These are phyloP conservation scores for Hydnomerulius pinastri DNA, from an alignment of 768 basidiomycete genomes.

Conservation along the genomic window DNA sequence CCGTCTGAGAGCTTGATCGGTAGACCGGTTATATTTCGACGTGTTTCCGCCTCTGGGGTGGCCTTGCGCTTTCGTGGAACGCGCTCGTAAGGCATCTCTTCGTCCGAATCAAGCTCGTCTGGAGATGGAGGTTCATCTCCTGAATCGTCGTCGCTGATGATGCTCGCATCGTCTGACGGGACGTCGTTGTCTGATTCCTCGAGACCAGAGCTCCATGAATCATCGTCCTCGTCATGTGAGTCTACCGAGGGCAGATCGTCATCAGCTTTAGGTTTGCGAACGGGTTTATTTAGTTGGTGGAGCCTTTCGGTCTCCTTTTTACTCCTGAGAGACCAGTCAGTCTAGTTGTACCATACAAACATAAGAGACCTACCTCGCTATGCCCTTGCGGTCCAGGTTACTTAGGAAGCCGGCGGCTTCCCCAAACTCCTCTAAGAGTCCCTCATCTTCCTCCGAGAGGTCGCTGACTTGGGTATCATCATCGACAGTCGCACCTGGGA, in stretches of 20 bases:
- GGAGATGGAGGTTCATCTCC: conserved; percentile 7
- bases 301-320: conserved; percentile 80
- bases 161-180: conserved; percentile 10
- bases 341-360: neutral
- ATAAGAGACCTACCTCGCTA: conserved; percentile 61
- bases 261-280: conserved; percentile 40
- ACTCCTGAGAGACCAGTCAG: conserved; percentile 52
- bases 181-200: conserved; percentile 34
- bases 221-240: conserved; percentile 64
- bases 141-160: conserved; percentile 11
- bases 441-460: conserved; percentile 70
- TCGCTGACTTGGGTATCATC: conserved; percentile 34
- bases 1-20: conserved; percentile 90
- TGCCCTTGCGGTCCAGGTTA: conserved; percentile 73
- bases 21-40: conserved; percentile 58
- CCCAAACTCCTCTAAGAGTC: conserved; percentile 66
- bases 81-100: conserved; percentile 76
- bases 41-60: conserved; percentile 49
- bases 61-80: conserved; percentile 52
- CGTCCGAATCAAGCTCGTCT: conserved; percentile 45
- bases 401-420: conserved; percentile 66
- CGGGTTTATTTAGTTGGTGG: conserved; percentile 64
- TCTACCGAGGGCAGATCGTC: conserved; percentile 72
- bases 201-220: conserved; percentile 48
- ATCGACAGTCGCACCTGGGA: conserved; percentile 42